A percentile compares a stretch with the other conserved stretches of the same genome.
Evolutionary conservation across 139 green algal species (phyloP).

Genomic region (Tetradesmus lagerheimii): DNA sequence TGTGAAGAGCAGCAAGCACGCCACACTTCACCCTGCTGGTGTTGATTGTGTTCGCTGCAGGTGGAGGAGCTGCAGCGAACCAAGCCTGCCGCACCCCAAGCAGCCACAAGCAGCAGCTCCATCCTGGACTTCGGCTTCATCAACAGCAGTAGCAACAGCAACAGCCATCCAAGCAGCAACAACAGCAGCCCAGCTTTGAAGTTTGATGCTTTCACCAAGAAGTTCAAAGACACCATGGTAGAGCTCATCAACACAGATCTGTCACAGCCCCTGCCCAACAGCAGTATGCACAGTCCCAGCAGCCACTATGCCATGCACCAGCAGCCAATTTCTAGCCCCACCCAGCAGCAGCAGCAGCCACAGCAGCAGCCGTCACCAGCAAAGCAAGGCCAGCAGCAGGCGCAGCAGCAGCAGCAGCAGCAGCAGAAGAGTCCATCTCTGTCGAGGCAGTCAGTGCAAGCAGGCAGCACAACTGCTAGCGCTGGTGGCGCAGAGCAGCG

Average conservation of each 20-base stretch:
- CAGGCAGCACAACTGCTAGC: neutral
- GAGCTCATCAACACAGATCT: slow-evolving; percentile 53
- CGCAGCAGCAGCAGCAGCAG: neutral
- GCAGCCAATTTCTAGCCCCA: neutral
- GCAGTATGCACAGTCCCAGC: slow-evolving; percentile 7
- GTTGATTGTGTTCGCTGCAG: slow-evolving; percentile 16
- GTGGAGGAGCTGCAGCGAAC: slow-evolving; percentile 63
- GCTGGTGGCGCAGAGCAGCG: neutral
- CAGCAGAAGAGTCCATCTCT: neutral
- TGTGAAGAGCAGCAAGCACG: neutral
- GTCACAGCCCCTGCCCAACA: slow-evolving; percentile 26
- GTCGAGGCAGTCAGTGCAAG: neutral
- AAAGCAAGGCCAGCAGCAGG: neutral
- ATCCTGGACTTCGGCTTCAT: slow-evolving; percentile 33
- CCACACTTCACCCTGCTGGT: neutral
- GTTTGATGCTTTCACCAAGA: slow-evolving; percentile 42
- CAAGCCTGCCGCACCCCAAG: slow-evolving; percentile 39
- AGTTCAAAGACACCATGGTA: slow-evolving; percentile 49
- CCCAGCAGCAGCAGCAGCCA: slow-evolving; percentile 19
- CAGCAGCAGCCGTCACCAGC: neutral
- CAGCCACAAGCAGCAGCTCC: neutral
- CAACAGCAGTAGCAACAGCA: neutral
- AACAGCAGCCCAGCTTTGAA: slow-evolving; percentile 6
- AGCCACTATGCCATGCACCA: neutral
- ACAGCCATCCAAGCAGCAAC: neutral